These are phyloP conservation scores for Fusarium dimerum DNA, from an alignment of 2,329 filamentous ascomycete genomes.

Conservation along the genomic window DNA sequence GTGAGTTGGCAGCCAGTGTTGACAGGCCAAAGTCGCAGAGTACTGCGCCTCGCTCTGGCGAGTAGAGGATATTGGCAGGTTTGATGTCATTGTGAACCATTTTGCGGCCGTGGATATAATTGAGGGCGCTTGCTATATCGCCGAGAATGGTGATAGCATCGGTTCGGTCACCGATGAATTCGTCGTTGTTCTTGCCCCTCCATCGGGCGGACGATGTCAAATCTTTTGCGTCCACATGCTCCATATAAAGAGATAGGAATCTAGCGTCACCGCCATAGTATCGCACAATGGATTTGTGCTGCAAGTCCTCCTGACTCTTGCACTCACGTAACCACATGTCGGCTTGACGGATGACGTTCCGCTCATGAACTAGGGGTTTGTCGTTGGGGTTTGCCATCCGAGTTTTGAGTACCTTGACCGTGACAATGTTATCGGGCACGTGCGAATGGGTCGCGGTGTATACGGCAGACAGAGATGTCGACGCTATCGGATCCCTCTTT, in stretches of 20 bases:
- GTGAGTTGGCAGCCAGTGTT: conserved; percentile 46
- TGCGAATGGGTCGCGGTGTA: conserved; percentile 56
- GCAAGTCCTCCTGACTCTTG: conserved; percentile 54
- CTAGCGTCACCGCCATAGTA: conserved; percentile 61
- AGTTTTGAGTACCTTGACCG: conserved; percentile 63
- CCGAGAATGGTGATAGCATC: conserved; percentile 55
- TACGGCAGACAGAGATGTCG: conserved; percentile 55
- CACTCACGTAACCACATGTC: conserved; percentile 62
- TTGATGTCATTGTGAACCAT: conserved; percentile 65
- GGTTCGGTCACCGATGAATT: conserved; percentile 50
- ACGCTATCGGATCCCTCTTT: conserved; percentile 57
- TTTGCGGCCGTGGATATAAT: conserved; percentile 55
- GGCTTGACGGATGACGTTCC: conserved; percentile 59
- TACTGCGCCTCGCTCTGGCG: conserved; percentile 57
- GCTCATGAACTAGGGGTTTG: conserved; percentile 52
- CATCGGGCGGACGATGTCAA: conserved; percentile 51
- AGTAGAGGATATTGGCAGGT: conserved; percentile 62
- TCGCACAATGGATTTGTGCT: conserved; percentile 59
- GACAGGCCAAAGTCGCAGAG: conserved; percentile 63
- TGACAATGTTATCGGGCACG: conserved; percentile 55
- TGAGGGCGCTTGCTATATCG: conserved; percentile 55
- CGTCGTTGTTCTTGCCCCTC: conserved; percentile 48
- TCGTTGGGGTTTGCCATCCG: conserved; percentile 40
- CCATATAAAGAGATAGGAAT: conserved; percentile 62
- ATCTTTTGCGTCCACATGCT: conserved; percentile 59